Conservation (phyloP, 768 basidiomycete genomes). For the Amanita fuliginea region DNA sequence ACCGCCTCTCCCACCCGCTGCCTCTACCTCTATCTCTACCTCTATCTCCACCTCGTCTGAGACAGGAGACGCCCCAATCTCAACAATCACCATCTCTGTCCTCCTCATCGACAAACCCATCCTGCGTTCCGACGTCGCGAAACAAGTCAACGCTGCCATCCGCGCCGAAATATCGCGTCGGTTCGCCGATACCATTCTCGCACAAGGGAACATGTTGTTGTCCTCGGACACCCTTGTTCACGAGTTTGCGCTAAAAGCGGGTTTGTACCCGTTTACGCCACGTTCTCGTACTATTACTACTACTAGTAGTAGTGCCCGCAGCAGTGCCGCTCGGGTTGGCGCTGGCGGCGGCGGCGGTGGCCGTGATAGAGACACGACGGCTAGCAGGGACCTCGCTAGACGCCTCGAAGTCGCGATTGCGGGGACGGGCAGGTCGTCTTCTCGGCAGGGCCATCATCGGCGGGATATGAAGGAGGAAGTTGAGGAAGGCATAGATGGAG, state of each 20-base stretch:
- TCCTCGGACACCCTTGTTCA: conserved; percentile 49
- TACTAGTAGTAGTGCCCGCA: too few relatives aligned
- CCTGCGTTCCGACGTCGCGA: background rate
- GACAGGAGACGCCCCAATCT: conserved; percentile 17
- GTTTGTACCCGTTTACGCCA: conserved; percentile 48
- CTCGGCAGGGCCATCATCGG: background rate
- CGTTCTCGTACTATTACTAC: background rate
- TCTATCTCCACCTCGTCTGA: conserved; percentile 18
- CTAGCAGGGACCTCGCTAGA: background rate
- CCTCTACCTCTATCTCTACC: conserved; percentile 8
- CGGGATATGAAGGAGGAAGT: conserved; percentile 5
- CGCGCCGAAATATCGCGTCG: too few relatives aligned
- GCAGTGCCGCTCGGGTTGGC: too few relatives aligned
- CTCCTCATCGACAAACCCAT: conserved; percentile 6
- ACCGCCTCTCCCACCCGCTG: conserved; percentile 9
- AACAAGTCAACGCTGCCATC: too few relatives aligned
- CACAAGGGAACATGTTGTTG: too few relatives aligned
- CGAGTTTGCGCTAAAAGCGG: conserved; percentile 41
- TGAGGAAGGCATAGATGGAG: too few relatives aligned
- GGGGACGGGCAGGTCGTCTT: background rate
- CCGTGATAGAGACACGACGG: too few relatives aligned
- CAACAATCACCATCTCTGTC: conserved; percentile 17
- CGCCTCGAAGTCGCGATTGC: background rate
- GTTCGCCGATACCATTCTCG: too few relatives aligned
- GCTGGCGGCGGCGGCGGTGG: too few relatives aligned